phyloP scores from a whole-genome alignment of 2,329 filamentous ascomycete species.

The Fusarium xylarioides region DNA sequence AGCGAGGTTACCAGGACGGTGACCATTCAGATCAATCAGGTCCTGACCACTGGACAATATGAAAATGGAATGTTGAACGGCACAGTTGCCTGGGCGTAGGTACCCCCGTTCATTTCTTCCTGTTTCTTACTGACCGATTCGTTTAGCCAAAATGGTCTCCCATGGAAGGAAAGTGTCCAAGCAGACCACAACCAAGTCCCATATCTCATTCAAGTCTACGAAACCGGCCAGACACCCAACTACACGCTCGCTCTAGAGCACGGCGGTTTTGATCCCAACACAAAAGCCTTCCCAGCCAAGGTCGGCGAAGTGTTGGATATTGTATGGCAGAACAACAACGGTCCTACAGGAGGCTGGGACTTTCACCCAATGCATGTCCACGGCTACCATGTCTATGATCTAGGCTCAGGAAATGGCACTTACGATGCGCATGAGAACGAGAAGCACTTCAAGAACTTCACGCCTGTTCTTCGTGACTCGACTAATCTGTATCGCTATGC shows the following conservation, averaged over 20 bases:
- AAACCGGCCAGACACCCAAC: conserved; percentile 50
- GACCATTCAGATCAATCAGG: conserved; percentile 56
- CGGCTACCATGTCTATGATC: conserved; percentile 21
- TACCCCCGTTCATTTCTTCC: fast-evolving
- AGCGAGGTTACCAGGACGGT: conserved; percentile 60
- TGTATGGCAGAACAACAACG: conserved; percentile 56
- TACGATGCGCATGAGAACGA: conserved; percentile 18
- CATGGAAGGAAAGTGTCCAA: conserved; percentile 27
- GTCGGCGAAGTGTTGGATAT: conserved; percentile 66
- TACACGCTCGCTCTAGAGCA: conserved; percentile 60
- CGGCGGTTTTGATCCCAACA: conserved; percentile 62
- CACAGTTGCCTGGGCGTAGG: conserved; percentile 27
- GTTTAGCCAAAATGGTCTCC: conserved; percentile 14
- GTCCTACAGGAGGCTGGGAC: conserved; percentile 42
- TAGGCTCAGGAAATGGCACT: conserved; percentile 19
- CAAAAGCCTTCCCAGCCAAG: conserved; percentile 60
- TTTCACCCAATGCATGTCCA: conserved; percentile 26
- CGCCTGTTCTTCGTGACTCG: conserved; percentile 13
- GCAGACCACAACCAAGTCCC: conserved; percentile 21
- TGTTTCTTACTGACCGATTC: not conserved
- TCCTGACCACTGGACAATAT: conserved; percentile 45
- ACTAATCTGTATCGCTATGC: conserved; percentile 64
- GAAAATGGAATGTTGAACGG: conserved; percentile 25
- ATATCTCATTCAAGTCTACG: conserved; percentile 26
- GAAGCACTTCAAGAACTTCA: conserved; percentile 14